A percentile compares a stretch with the other conserved stretches of the same genome.
Conservation (phyloP, 306 rosid genomes). For the Luffa acutangula region DNA sequence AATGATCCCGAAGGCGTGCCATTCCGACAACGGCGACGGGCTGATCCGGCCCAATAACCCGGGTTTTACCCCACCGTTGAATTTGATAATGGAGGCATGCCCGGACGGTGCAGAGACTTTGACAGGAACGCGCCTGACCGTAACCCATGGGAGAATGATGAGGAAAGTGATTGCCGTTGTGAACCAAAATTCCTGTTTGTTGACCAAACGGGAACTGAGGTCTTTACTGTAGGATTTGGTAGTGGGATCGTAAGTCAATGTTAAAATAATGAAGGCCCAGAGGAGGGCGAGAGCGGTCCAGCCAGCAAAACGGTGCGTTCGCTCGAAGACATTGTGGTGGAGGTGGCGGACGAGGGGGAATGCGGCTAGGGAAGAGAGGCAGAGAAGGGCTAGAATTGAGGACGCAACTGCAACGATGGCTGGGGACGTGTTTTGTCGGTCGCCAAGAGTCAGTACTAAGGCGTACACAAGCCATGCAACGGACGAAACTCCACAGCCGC, state of each 20-base stretch:
- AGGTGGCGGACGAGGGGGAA: conserved; percentile 65
- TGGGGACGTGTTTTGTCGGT: conserved; percentile 25
- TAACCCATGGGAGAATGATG: conserved; percentile 44
- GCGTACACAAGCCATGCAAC: conserved; percentile 59
- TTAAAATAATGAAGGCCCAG: conserved; percentile 39
- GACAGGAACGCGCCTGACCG: conserved; percentile 31
- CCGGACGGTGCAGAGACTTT: conserved; percentile 33
- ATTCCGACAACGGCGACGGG: conserved; percentile 52
- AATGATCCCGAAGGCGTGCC: conserved; percentile 73
- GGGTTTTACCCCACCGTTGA: conserved; percentile 45
- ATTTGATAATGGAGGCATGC: conserved; percentile 47
- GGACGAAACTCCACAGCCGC: conserved; percentile 62
- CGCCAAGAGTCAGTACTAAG: conserved; percentile 24
- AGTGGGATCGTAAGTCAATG: conserved; percentile 23
- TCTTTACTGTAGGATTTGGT: conserved; percentile 22
- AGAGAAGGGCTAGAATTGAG: conserved; percentile 45
- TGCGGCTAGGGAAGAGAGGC: conserved; percentile 47
- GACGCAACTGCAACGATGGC: conserved; percentile 32
- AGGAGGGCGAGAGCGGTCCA: conserved; percentile 48
- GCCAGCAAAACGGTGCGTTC: conserved; percentile 54
- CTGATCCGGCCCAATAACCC: conserved; percentile 54
- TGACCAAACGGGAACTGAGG: conserved; percentile 11
- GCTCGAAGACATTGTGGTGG: conserved; percentile 55
- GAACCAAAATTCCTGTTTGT: conserved; percentile 42
- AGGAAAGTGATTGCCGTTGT: conserved; percentile 37